Evolutionary conservation across 345 rosid species (phyloP).

Genomic region (Noccaea bulbosa): DNA sequence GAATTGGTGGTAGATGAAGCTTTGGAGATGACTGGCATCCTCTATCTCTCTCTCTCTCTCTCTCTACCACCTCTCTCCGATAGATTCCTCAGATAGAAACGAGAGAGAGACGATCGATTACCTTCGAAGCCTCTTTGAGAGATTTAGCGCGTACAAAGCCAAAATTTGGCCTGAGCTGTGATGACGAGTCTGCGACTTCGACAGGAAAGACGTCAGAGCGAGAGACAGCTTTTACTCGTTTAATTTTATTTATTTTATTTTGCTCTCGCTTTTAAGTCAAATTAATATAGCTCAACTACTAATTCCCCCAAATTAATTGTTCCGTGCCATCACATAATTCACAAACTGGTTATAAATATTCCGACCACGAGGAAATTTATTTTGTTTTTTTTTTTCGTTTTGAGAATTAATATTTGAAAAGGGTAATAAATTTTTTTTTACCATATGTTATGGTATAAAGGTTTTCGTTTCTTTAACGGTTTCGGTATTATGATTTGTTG

Average conservation of each 20-base stretch:
- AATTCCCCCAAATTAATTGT: conserved; percentile 5
- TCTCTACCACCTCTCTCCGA: conserved; percentile 9
- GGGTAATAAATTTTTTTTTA: background rate
- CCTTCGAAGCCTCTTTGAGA: conserved; percentile 12
- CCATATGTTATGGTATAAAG: background rate
- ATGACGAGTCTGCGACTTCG: conserved; percentile 48
- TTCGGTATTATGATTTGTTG: background rate
- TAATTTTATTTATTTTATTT: background rate
- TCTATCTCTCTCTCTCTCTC: conserved; percentile 35
- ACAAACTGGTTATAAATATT: conserved; percentile 16
- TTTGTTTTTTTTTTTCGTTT: background rate
- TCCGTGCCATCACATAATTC: conserved; percentile 11
- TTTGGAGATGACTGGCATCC: conserved; percentile 72
- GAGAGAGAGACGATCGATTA: conserved; percentile 25
- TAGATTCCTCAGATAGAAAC: conserved; percentile 26
- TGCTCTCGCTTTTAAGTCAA: conserved; percentile 23
- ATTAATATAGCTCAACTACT: conserved; percentile 35
- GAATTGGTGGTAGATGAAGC: conserved; percentile 77
- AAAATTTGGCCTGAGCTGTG: conserved; percentile 41
- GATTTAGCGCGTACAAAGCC: conserved; percentile 21
- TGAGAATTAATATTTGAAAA: background rate
- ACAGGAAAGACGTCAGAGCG: conserved; percentile 44
- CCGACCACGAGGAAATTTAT: background rate
- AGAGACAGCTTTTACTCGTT: conserved; percentile 34
- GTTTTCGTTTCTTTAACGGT: background rate